These are phyloP conservation scores for Aspergillus costaricaensis DNA, from an alignment of 2,329 filamentous ascomycete species.

Conservation along the genomic window DNA sequence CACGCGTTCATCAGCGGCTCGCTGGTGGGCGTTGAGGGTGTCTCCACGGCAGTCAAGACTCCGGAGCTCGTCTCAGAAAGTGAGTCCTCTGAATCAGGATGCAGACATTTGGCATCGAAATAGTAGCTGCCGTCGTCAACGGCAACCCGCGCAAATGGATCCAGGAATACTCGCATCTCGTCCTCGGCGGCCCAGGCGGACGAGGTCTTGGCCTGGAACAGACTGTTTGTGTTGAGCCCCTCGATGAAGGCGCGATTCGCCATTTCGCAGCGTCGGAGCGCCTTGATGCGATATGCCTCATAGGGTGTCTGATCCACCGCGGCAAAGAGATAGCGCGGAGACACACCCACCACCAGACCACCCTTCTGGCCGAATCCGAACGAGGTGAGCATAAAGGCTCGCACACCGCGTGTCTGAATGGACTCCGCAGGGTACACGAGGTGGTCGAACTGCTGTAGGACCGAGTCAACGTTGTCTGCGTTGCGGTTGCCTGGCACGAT, in stretches of 20 bases:
- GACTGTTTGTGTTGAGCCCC: not conserved
- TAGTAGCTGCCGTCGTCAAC: not conserved
- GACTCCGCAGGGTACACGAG: not conserved
- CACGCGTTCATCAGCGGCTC: not conserved
- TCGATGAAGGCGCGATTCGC: not conserved
- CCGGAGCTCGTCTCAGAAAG: not conserved
- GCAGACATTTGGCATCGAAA: not conserved
- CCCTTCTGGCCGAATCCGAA: conserved; percentile 6
- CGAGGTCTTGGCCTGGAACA: not conserved
- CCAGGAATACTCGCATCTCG: not conserved
- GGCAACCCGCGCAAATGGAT: not conserved
- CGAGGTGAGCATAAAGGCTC: not conserved
- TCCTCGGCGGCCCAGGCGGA: not conserved
- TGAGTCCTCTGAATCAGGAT: not conserved
- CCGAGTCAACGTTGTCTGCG: conserved; percentile 88
- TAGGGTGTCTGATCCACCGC: not conserved
- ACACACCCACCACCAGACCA: not conserved
- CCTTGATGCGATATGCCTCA: not conserved
- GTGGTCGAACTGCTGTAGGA: conserved; percentile 93
- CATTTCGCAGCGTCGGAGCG: not conserved
- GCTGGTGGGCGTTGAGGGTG: not conserved
- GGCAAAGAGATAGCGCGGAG: not conserved
- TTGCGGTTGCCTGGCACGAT: conserved; percentile 93
- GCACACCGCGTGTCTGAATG: not conserved
- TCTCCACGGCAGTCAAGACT: not conserved